Evolutionary conservation across 257 asterid species (phyloP).

Genomic region (Rauvolfia tetraphylla): DNA sequence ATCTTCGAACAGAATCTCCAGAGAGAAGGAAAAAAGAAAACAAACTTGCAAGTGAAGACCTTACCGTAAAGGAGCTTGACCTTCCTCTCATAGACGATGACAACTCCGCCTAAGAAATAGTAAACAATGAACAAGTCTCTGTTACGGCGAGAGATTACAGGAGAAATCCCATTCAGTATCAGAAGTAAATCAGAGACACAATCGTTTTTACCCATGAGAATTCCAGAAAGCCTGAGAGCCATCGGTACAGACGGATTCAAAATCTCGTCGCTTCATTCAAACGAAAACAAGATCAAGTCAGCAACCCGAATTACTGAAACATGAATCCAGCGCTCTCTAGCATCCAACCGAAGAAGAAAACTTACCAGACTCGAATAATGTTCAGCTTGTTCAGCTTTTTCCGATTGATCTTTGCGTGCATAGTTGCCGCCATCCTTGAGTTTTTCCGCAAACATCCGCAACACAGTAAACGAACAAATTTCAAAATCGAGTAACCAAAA

Average conservation of each 20-base stretch:
- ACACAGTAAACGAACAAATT: background rate
- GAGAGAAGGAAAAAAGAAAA: conserved; percentile 3
- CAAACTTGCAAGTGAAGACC: background rate
- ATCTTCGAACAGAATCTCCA: background rate
- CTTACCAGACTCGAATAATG: conserved; percentile 39
- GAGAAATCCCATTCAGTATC: background rate
- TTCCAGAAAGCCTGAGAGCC: conserved; percentile 96
- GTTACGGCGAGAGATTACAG: background rate
- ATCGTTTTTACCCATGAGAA: conserved; percentile 74
- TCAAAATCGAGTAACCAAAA: background rate
- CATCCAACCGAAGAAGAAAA: background rate
- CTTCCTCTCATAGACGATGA: conserved; percentile 88
- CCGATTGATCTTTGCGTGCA: conserved; percentile 73
- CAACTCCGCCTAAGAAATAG: conserved; percentile 71
- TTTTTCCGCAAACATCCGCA: conserved; percentile 8
- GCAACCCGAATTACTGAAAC: background rate
- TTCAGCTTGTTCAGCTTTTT: conserved; percentile 68
- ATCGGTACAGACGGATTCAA: conserved; percentile 87
- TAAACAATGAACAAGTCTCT: background rate
- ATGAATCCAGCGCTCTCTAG: background rate
- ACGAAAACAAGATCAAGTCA: conserved; percentile 1
- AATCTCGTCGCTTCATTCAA: conserved; percentile 62
- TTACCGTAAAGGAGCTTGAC: conserved; percentile 84
- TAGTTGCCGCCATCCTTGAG: conserved; percentile 94
- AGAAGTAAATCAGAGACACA: background rate